phyloP scores from a whole-genome alignment of 2,329 filamentous ascomycete species.

The Neonectria ditissima region DNA sequence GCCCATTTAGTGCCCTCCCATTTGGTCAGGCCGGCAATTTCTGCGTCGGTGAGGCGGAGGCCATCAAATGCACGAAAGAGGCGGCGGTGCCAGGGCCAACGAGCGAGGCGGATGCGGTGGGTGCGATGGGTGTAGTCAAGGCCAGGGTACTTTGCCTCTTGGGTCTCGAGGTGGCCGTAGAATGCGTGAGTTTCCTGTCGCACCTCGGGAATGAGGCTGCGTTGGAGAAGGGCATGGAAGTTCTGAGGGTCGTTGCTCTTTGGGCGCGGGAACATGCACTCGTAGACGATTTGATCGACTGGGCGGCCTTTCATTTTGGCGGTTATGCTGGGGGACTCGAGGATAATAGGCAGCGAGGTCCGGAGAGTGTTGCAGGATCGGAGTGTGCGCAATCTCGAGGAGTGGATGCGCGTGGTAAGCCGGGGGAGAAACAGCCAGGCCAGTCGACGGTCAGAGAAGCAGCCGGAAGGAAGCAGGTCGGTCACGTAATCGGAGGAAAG shows the following conservation, averaged over 20 bases:
- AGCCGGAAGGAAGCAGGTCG: conserved; percentile 22
- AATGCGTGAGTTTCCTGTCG: conserved; percentile 82
- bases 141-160: conserved; percentile 84
- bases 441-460: conserved; percentile 18
- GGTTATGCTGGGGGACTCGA: conserved; percentile 13
- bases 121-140: conserved; percentile 81
- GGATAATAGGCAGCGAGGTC: conserved; percentile 3
- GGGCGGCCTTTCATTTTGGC: conserved; percentile 76
- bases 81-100: conserved; percentile 80
- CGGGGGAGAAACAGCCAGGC: background rate
- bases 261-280: conserved; percentile 77
- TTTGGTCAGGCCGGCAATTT: conserved; percentile 79
- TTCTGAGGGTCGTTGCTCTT: conserved; percentile 75
- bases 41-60: conserved; percentile 74
- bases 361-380: conserved; percentile 3
- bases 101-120: conserved; percentile 81
- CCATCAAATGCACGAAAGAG: conserved; percentile 82
- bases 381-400: background rate
- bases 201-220: conserved; percentile 80
- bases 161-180: conserved; percentile 82
- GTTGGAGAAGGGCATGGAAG: conserved; percentile 77
- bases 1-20: conserved; percentile 90
- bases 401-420: background rate
- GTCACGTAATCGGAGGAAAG: conserved; percentile 37
- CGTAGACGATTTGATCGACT: conserved; percentile 79